These are phyloP conservation scores for Xanthoceras sorbifolium DNA, from an alignment of 345 rosid species.

Conservation along the genomic window DNA sequence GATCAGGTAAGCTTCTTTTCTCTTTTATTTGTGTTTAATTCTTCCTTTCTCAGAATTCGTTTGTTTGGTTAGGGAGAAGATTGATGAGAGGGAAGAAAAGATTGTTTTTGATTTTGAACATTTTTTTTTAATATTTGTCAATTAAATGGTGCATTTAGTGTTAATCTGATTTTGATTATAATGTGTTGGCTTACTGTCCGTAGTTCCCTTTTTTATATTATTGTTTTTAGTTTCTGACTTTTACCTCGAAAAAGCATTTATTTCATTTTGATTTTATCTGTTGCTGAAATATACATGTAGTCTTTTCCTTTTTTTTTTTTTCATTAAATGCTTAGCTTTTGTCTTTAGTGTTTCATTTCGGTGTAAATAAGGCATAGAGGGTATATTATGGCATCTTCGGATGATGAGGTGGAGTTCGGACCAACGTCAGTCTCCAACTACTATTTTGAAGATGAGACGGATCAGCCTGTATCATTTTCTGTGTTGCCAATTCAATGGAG, in stretches of 20 bases:
- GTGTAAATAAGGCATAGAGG: not conserved
- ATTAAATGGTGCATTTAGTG: not conserved
- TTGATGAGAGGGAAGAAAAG: not conserved
- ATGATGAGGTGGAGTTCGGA: slow-evolving; percentile 63
- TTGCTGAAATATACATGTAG: not conserved
- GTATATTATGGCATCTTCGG: slow-evolving; percentile 53
- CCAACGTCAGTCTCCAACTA: slow-evolving; percentile 59
- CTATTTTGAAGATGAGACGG: slow-evolving; percentile 55
- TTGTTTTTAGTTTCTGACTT: not conserved
- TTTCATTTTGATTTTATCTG: not conserved
- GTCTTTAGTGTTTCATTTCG: slow-evolving; percentile 2
- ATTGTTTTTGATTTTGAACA: not conserved
- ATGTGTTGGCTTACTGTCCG: not conserved
- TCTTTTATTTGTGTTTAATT: not conserved
- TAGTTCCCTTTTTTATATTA: not conserved
- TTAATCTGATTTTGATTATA: not conserved
- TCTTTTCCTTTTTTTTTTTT: not conserved
- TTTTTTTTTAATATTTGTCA: not conserved
- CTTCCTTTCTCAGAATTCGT: not conserved
- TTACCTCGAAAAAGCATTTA: not conserved
- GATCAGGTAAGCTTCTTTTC: not conserved
- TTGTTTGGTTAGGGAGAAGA: not conserved
- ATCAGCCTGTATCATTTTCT: slow-evolving; percentile 58
- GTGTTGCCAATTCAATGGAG: slow-evolving; percentile 64
- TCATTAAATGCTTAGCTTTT: not conserved